Base-by-base conservation (phyloP, 1,284 basidiomycete species). In the Apiotrichum siamense region DNA sequence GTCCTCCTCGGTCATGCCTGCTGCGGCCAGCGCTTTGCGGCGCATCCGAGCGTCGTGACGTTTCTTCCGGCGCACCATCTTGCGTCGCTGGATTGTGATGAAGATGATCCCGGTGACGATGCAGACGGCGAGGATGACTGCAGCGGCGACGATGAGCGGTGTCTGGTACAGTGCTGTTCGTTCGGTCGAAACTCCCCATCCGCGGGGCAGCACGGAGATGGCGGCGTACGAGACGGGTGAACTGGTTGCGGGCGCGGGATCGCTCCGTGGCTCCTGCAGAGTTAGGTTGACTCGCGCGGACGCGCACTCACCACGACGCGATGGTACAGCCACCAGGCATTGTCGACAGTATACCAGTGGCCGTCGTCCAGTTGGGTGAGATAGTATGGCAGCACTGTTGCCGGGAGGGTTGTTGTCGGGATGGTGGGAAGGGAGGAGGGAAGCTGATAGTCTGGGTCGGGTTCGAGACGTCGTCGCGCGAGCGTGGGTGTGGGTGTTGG, bases 111-210 rank as follows among this genome's bases (percentile, higher is more conserved):
- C 58, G 27, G 58, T 58, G 26, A 72, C 66, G 29, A 75, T 70
- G 27, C 62, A 46, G 6, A 66, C 39, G 7, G 72, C 67, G 43
- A 75, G 54, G 43, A 73, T 64, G 21, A 71, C 64, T 32, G 64
- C 67, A 2, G 66, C 63, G 18, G 67, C 60, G n/a, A 65, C 67
- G 31, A 75, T 75, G 4, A 75, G 56, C 0, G 73, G 72, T 2
- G 72, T 67, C 50, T 63, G 64, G 55, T 75, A 75, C 23, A 71
- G 59, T 15, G 60, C 58, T 4, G 66, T 63, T 26, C 72, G 60
- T 35, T 52, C 1, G 42, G 20, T 31, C 3, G 37, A 6, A 11
- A 40, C 24, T 23, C 51, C 51, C 51, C 51, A 53, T 23, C 51
- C 51, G 17, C 37, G 48, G 0, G 51, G 51, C 11, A 53, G 42